Evolutionary conservation across 306 rosid genomes (phyloP), one percentile per base, ranked within the genome.

Genomic region (Mimosa pudica): DNA sequence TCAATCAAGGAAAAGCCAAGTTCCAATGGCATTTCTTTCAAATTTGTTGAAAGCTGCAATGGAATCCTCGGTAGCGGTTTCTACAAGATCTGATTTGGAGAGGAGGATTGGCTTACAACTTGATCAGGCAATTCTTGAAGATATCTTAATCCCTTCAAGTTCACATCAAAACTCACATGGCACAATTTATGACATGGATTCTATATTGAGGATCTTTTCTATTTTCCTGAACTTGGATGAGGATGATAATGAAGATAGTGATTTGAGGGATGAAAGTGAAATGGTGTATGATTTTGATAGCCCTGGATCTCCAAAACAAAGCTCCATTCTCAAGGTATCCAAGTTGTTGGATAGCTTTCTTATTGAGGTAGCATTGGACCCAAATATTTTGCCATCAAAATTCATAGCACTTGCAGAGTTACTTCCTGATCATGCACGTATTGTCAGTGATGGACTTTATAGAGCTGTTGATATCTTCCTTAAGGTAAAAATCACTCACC

Each of bases 51-150:
- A 96, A 84, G 85, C 93, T 17, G 93, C 97, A 36, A 91, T 96
- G 24, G 88, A 98, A 36, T 81, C 93, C 55, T 91, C 94, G 0
- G 93, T 93, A n/a, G 88, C 98, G 24, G 79, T 83, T 69, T 88
- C 97, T n/a, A 86, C 93, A 80, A 89, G 94, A 83, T 89, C 97
- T 0, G 99, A 96, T 83, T 79, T 96, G 77, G 99, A 96, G 80
- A 87, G 98, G 71, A 83, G 98, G 68, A 93, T 96, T 33, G 99
- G 99, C 55, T 82, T 96, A 55, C 99, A 93, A 54, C 90, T 96
- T 76, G 98, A 96, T 75, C 99, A 96, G 79, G 99, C 98, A 48
- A 96, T 93, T 82, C 99, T 96, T 8, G 99, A 96, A 87, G 99
- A 96, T 83, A 85, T 96, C 69, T 78, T 96, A 58, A 91, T 93